Evolutionary conservation across 2,329 filamentous ascomycete genomes (phyloP), one percentile per base, ranked within the genome.

Genomic region (Pseudodiploospora longispora): DNA sequence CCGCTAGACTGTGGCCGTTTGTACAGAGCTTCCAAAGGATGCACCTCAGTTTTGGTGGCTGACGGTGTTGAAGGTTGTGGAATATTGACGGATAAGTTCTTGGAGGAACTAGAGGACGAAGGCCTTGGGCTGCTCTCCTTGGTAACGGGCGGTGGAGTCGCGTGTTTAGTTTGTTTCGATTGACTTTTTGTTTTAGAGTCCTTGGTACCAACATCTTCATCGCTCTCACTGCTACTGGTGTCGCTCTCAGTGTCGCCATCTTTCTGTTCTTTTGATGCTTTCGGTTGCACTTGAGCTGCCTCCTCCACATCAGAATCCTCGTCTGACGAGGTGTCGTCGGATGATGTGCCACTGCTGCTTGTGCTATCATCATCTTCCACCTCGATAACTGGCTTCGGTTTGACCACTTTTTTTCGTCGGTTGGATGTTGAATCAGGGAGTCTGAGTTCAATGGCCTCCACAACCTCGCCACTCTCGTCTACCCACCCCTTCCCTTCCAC

Each of bases 21-120:
- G 74, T 94, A 98, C 3, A 97, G 76, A 1, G 88, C 88, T 68
- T 97, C 90, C 2, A 97, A 75, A 0, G 93, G 91, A 54, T 97
- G 91, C 0, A 95, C 70, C 46, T 34, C 12, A 19, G 19, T 19
- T 6, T 65, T 63, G 4, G 68, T 63, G 50, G 76, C 70, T 41
- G 65, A 61, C 1, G 74, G 68, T 5, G 70, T 69, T 43, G 63
- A 49, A 19, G 70, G 66, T 29, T 63, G 66, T 10, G 74, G 73
- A 44, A 78, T 76, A 54, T 72, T 74, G 60, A 82, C 77, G 28
- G 70, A 74, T 36, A 82, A 62, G 53, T 66, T 71, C 47, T 64
- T 69, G 31, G 67, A 58, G 8, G 74, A 76, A 38, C 69, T 61
- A 4, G 75, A 72, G 1, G 76, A 78, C 49, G 69, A 70, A 27